Conservation (phyloP, 768 basidiomycete species). For the Hirschioporus abietinus region DNA sequence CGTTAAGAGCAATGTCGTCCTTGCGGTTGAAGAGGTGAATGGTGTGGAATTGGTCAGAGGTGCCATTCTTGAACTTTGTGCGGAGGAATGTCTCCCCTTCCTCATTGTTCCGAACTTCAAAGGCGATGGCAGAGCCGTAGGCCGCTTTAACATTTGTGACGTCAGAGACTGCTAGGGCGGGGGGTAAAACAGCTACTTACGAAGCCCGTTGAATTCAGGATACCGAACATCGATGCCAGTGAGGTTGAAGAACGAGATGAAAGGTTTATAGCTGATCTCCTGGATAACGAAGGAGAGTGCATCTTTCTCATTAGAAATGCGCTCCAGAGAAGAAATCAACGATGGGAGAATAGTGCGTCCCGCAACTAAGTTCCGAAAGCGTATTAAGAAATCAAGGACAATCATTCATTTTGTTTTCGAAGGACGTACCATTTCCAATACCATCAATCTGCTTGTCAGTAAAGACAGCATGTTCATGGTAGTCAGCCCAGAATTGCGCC, state of each 20-base stretch:
- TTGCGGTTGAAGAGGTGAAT: slow-evolving; percentile 72
- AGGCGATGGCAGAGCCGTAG: slow-evolving; percentile 66
- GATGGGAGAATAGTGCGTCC: slow-evolving; percentile 74
- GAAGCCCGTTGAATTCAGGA: slow-evolving; percentile 58
- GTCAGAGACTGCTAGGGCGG: neutral
- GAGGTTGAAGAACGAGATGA: slow-evolving; percentile 83
- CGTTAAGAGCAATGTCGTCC: slow-evolving; percentile 74
- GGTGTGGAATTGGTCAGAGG: slow-evolving; percentile 50
- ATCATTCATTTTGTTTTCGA: neutral
- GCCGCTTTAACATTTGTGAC: slow-evolving; percentile 43
- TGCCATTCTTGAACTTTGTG: slow-evolving; percentile 84
- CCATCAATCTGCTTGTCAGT: slow-evolving; percentile 53
- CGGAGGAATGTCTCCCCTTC: slow-evolving; percentile 76
- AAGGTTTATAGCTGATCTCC: slow-evolving; percentile 84
- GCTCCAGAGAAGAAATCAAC: slow-evolving; percentile 65
- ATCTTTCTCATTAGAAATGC: slow-evolving; percentile 74
- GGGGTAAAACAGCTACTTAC: slow-evolving; percentile 38
- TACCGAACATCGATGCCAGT: slow-evolving; percentile 54
- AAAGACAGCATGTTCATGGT: slow-evolving; percentile 76
- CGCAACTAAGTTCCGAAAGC: slow-evolving; percentile 48
- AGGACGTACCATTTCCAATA: slow-evolving; percentile 70
- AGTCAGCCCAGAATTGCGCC: slow-evolving; percentile 70
- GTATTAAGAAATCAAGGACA: neutral
- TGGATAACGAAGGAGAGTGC: slow-evolving; percentile 75
- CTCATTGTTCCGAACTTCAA: slow-evolving; percentile 73